Evolutionary conservation across 768 basidiomycete species (phyloP).

Genomic region (Pulveroboletus sp.): DNA sequence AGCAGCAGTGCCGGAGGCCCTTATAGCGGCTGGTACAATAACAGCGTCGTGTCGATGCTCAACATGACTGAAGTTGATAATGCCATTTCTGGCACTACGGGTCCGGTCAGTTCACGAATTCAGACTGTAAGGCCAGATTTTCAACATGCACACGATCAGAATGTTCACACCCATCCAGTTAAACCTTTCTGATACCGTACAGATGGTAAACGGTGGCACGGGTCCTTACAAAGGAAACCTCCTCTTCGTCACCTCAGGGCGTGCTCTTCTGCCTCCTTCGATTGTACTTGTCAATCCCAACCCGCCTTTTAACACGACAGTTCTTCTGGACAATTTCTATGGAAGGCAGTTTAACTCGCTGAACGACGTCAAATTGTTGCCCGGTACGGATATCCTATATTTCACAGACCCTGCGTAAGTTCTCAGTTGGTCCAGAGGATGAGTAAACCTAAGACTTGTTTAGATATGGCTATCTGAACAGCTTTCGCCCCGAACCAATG

Average conservation of each 20-base stretch:
- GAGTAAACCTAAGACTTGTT: neutral
- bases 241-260: slow-evolving; percentile 62
- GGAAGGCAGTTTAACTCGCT: slow-evolving; percentile 80
- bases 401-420: slow-evolving; percentile 71
- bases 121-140: slow-evolving; percentile 30
- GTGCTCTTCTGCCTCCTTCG: slow-evolving; percentile 57
- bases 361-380: slow-evolving; percentile 75
- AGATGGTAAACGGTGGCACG: slow-evolving; percentile 71
- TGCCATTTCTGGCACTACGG: slow-evolving; percentile 36
- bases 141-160: neutral
- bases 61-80: slow-evolving; percentile 51
- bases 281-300: slow-evolving; percentile 61
- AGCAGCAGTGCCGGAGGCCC: slow-evolving; percentile 64
- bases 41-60: slow-evolving; percentile 61
- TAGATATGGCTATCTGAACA: slow-evolving; percentile 62
- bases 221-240: slow-evolving; percentile 57
- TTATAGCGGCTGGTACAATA: slow-evolving; percentile 58
- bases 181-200: slow-evolving; percentile 50
- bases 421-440: neutral
- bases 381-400: slow-evolving; percentile 59
- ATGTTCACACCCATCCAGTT: slow-evolving; percentile 39
- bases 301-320: slow-evolving; percentile 51
- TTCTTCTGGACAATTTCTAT: slow-evolving; percentile 73
- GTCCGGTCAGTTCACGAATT: slow-evolving; percentile 47
- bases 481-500: slow-evolving; percentile 62